Evolutionary conservation across 192 early-diverging fungal genomes (phyloP), one percentile per base, ranked within the genome.

Genomic region (Linnemannia elongata): DNA sequence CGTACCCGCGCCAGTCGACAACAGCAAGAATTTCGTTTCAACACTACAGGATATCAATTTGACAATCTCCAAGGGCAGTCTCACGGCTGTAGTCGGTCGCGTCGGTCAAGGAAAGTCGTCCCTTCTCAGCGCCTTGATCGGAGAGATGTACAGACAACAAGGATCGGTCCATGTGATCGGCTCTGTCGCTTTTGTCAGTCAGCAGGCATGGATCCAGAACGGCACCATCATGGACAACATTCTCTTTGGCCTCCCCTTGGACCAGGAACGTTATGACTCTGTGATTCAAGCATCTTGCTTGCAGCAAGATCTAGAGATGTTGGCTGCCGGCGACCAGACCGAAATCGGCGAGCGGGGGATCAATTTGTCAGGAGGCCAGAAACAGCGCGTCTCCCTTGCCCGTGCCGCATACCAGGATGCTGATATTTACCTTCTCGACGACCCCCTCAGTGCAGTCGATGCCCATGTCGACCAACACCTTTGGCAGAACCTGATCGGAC

Each of bases 391-490:
- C 71, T 93, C 94, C 47, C 79, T 98, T 36, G 97, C 97, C 4
- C 91, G 98, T 17, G 89, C 94, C 0, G 87, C 96, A 0, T 97
- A 98, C 88, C 92, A 88, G 36, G 90, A 94, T 74, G 89, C 93
- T 6, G 96, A 97, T 52, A 94, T 97, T 73, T 91, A 95, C 7
- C 82, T 97, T 0, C 79, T 98, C 10, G 97, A 97, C 79, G 97
- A 98, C 49, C 96, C 96, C n/a, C 88, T 99, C 70, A 93, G 93
- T 69, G 97, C 96, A 17, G 96, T 98, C 0, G 82, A 83, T 78
- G 82, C 82, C 0, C 82, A 83, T 44, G 82, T 83, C 1, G 76
- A 78, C 30, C 82, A 78, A 13, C 72, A 83, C 35, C n/a, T 83
- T 3, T 83, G 82, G 82, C 9, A 63, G 30, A 52, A 83, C 36